These are phyloP conservation scores for Sergeia podlipaevii DNA, from an alignment of 208 protist species.

Conservation along the genomic window DNA sequence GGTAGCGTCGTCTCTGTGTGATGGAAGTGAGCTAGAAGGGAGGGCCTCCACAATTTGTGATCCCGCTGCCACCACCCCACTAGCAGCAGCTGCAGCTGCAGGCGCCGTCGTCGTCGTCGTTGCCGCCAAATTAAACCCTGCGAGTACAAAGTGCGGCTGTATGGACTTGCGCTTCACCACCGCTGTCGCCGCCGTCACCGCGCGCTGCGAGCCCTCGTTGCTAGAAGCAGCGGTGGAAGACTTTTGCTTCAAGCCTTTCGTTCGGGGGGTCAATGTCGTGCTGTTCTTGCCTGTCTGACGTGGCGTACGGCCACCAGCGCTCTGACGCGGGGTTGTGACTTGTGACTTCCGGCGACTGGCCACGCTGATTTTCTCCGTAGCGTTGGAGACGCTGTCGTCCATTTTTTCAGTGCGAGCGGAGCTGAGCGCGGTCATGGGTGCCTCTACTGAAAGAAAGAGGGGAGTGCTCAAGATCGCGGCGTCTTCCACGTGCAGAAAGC, in stretches of 20 bases:
- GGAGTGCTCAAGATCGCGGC: constrained; percentile 12
- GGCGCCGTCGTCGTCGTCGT: background rate
- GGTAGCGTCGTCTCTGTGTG: too few species aligned
- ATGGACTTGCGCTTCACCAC: constrained; percentile 13
- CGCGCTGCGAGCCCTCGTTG: background rate
- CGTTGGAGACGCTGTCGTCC: too few species aligned
- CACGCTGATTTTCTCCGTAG: too few species aligned
- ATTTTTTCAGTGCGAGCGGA: too few species aligned
- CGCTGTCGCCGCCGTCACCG: background rate
- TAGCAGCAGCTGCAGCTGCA: background rate
- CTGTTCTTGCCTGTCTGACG: background rate
- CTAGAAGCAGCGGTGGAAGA: too few species aligned
- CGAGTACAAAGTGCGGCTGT: background rate
- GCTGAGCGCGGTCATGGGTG: too few species aligned
- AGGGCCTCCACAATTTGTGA: background rate
- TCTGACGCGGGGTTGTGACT: too few species aligned
- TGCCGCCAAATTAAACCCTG: constrained; percentile 6
- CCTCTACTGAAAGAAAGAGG: constrained; percentile 15
- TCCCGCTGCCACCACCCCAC: background rate
- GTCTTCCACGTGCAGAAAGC: constrained; percentile 13
- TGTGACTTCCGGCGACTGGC: too few species aligned
- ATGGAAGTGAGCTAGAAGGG: too few species aligned
- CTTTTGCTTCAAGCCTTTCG: background rate
- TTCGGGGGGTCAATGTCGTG: background rate
- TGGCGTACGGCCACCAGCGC: too few species aligned